A percentile compares a stretch with the other conserved stretches of the same genome.
Evolutionary conservation across 2,329 filamentous ascomycete genomes (phyloP).

Genomic region (Lojkania enalia): DNA sequence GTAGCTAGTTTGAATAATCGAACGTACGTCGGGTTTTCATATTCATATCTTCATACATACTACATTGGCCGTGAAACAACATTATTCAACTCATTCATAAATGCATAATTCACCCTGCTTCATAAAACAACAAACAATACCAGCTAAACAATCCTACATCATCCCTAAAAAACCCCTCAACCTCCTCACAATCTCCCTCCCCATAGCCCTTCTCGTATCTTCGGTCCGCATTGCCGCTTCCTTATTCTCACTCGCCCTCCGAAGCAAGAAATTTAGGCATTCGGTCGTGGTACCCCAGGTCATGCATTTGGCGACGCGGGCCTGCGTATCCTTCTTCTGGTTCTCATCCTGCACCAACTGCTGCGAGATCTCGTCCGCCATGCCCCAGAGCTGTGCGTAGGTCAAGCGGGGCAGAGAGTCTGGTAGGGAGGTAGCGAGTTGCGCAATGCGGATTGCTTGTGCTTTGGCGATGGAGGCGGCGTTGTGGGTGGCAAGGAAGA

Average conservation of each 20-base stretch:
- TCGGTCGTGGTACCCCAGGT: slow-evolving; percentile 65
- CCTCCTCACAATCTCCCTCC: slow-evolving; percentile 52
- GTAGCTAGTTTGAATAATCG: no score
- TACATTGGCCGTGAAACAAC: no score
- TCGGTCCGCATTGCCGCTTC: slow-evolving; percentile 61
- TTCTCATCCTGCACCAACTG: slow-evolving; percentile 52
- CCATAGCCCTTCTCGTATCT: slow-evolving; percentile 57
- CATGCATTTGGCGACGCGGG: slow-evolving; percentile 59
- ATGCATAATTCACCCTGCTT: no score
- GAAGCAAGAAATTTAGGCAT: slow-evolving; percentile 75
- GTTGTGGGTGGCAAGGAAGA: slow-evolving; percentile 86
- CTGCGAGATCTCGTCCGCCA: slow-evolving; percentile 88
- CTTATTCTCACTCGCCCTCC: slow-evolving; percentile 63
- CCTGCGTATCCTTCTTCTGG: slow-evolving; percentile 40
- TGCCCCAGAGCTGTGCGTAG: slow-evolving; percentile 87
- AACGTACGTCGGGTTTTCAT: no score
- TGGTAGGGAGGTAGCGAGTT: slow-evolving; percentile 41
- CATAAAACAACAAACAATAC: no score
- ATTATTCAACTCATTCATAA: no score
- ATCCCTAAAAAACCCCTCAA: slow-evolving; percentile 31
- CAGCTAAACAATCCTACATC: no score
- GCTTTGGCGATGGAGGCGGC: slow-evolving; percentile 66
- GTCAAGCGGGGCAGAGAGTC: slow-evolving; percentile 42
- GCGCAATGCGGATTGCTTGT: slow-evolving; percentile 53
- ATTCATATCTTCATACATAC: no score